These are phyloP conservation scores for Acanthamoeba divionensis DNA, from an alignment of 208 protist genomes.

Conservation along the genomic window DNA sequence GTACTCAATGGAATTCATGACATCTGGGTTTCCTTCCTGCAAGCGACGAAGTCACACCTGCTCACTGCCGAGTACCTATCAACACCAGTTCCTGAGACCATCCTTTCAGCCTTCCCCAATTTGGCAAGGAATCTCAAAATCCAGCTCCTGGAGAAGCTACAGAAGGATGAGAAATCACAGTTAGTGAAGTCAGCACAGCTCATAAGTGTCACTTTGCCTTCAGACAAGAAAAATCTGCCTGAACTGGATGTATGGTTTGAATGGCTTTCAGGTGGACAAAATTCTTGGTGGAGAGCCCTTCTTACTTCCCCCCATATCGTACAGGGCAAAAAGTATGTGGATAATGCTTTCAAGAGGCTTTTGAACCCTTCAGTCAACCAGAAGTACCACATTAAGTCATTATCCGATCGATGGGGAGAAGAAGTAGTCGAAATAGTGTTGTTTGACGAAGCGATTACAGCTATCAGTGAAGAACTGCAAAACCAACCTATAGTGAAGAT, in stretches of 20 bases:
- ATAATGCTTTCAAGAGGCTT: constrained; percentile 5
- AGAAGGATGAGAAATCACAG: not conserved
- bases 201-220: not conserved
- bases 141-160: not conserved
- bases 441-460: not conserved
- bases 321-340: constrained; percentile 52
- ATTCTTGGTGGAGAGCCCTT: constrained; percentile 56
- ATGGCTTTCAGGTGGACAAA: constrained; percentile 34
- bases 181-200: not conserved
- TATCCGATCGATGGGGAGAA: not conserved
- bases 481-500: too few species aligned
- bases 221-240: constrained; percentile 33
- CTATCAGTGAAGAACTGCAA: too few species aligned
- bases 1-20: constrained; percentile 71
- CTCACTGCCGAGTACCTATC: constrained; percentile 19
- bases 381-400: not conserved
- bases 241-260: constrained; percentile 32
- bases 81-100: not conserved
- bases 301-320: constrained; percentile 57
- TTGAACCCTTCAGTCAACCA: not conserved
- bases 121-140: not conserved
- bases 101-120: not conserved
- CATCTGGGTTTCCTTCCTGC: not conserved
- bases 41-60: not conserved
- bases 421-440: constrained; percentile 18